These are phyloP conservation scores for Babesia bigemina DNA, from an alignment of 169 alveolate genomes.

Conservation along the genomic window DNA sequence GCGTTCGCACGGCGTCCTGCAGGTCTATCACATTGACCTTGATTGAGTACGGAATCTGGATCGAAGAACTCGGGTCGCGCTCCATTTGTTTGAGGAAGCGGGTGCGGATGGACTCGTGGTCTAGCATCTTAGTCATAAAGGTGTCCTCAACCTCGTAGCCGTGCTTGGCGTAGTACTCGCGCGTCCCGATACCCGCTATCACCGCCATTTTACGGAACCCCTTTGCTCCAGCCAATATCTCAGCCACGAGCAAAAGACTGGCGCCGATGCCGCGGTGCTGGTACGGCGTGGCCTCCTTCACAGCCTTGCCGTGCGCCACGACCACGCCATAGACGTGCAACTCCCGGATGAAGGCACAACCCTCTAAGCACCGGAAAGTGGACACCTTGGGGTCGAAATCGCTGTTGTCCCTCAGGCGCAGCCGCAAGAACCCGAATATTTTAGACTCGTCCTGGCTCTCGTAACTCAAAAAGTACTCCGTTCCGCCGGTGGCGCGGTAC, in stretches of 20 bases:
- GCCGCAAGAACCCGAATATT: conserved; percentile 87
- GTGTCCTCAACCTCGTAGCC: conserved; percentile 95
- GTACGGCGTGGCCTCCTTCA: conserved; percentile 18
- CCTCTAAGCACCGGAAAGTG: conserved; percentile 70
- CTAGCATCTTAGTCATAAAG: conserved; percentile 90
- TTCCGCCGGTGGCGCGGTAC: conserved; percentile 77
- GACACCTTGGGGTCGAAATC: conserved; percentile 56
- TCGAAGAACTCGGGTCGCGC: neutral
- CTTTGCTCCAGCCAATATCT: conserved; percentile 78
- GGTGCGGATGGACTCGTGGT: conserved; percentile 34
- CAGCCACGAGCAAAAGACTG: conserved; percentile 74
- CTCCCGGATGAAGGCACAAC: conserved; percentile 89
- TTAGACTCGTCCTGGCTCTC: conserved; percentile 66
- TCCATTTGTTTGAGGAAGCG: conserved; percentile 19
- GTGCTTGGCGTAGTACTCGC: conserved; percentile 95
- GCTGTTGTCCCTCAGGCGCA: conserved; percentile 78
- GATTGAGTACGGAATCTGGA: conserved; percentile 40
- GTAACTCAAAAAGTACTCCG: conserved; percentile 76
- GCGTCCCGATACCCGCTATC: conserved; percentile 99
- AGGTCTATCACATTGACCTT: conserved; percentile 32
- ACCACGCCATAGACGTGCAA: conserved; percentile 90
- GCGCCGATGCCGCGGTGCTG: conserved; percentile 75
- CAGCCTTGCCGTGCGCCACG: conserved; percentile 40
- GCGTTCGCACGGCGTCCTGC: conserved; percentile 20
- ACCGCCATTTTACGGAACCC: conserved; percentile 92